phyloP scores from a whole-genome alignment of 495 filamentous ascomycete species.

The Paragyromitra xinjiangensis region DNA sequence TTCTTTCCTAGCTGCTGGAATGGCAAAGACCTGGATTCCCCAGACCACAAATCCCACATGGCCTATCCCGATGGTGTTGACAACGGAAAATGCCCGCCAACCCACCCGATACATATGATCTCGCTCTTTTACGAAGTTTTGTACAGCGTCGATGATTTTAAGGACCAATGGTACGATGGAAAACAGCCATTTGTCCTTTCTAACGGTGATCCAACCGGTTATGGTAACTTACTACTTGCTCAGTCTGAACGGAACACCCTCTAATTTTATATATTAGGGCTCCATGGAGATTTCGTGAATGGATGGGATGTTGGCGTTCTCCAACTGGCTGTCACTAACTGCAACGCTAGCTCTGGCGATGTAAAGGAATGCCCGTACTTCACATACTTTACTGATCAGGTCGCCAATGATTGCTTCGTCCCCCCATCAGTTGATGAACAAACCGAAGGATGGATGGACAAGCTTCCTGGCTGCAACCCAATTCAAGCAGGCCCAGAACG shows the following conservation, averaged over 20 bases:
- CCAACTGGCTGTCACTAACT: slow-evolving; percentile 69
- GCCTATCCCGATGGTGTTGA: slow-evolving; percentile 66
- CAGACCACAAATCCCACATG: slow-evolving; percentile 69
- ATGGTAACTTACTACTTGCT: slow-evolving; percentile 61
- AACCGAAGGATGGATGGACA: slow-evolving; percentile 59
- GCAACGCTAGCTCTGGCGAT: slow-evolving; percentile 64
- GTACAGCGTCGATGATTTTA: slow-evolving; percentile 68
- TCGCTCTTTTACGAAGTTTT: slow-evolving; percentile 76
- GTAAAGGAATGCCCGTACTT: slow-evolving; percentile 69
- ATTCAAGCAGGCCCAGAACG: slow-evolving; percentile 60
- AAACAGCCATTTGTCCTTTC: slow-evolving; percentile 73
- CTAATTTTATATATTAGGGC: slow-evolving; percentile 45
- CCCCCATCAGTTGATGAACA: slow-evolving; percentile 61
- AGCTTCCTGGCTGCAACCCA: slow-evolving; percentile 71
- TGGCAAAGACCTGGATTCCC: slow-evolving; percentile 65
- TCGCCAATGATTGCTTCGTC: slow-evolving; percentile 63
- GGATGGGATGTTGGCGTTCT: slow-evolving; percentile 73
- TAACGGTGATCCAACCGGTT: slow-evolving; percentile 69
- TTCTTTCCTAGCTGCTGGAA: slow-evolving; percentile 68
- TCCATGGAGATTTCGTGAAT: slow-evolving; percentile 77
- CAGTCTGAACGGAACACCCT: slow-evolving; percentile 61
- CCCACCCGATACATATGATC: slow-evolving; percentile 69
- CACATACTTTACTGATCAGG: slow-evolving; percentile 60
- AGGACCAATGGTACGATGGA: slow-evolving; percentile 66
- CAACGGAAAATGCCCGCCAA: slow-evolving; percentile 64